phyloP scores from a whole-genome alignment of 2,329 filamentous ascomycete species.

The Apiospora rasikravindrae region DNA sequence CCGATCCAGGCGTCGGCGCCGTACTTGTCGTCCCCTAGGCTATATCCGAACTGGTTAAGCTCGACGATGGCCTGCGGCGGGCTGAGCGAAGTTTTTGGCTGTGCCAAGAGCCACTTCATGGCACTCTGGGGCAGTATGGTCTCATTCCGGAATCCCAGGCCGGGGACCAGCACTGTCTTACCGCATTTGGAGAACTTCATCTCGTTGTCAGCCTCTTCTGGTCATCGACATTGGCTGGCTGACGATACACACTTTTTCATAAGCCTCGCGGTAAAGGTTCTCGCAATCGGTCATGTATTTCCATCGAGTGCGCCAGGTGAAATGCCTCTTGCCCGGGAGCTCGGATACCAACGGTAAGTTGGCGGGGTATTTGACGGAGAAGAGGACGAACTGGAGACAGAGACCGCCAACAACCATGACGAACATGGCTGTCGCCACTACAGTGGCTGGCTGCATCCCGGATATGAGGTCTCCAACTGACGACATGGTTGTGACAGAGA shows the following conservation, averaged over 20 bases:
- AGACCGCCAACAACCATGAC: neutral
- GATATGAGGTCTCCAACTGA: neutral
- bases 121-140: conserved; percentile 20
- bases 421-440: neutral
- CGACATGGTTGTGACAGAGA: neutral
- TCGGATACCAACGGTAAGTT: neutral
- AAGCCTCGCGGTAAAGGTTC: neutral
- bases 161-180: conserved; percentile 20
- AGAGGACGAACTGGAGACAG: neutral
- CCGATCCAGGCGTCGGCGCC: conserved; percentile 26
- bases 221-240: too few relatives aligned
- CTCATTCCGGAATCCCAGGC: conserved; percentile 17
- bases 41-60: conserved; percentile 41
- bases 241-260: neutral
- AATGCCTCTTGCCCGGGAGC: neutral
- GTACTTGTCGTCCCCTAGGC: conserved; percentile 38
- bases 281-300: neutral
- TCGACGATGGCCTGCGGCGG: conserved; percentile 42
- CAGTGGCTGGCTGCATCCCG: neutral
- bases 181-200: conserved; percentile 16
- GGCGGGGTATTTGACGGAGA: neutral
- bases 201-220: neutral
- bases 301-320: neutral
- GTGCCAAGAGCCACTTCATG: conserved; percentile 16
- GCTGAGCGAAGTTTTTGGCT: conserved; percentile 32